Percentiles rank a stretch among this genome's conserved stretches.
Conservation (phyloP, 1,284 basidiomycete species). For the Mycena citricolor region DNA sequence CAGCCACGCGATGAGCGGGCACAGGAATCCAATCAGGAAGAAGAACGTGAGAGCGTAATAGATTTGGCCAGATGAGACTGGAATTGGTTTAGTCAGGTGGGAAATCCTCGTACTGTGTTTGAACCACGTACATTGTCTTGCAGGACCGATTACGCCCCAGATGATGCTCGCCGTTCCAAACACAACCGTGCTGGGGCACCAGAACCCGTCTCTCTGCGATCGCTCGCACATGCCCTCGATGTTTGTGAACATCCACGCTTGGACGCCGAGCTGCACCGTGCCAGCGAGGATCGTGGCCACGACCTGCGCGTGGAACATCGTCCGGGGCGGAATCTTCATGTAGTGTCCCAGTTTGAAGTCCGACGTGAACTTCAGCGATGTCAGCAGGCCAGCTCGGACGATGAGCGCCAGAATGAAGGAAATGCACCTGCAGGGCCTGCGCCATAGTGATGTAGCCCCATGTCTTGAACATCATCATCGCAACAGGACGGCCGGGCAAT, state of each 20-base stretch:
- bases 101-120: background rate
- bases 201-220: slow-evolving; percentile 26
- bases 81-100: background rate
- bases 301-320: slow-evolving; percentile 42
- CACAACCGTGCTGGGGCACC: slow-evolving; percentile 26
- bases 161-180: slow-evolving; percentile 29
- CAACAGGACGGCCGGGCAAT: slow-evolving; percentile 40
- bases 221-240: slow-evolving; percentile 27
- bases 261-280: slow-evolving; percentile 41
- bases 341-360: slow-evolving; percentile 50
- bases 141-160: slow-evolving; percentile 44
- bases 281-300: slow-evolving; percentile 44
- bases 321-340: slow-evolving; percentile 49
- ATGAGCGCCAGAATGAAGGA: background rate
- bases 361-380: slow-evolving; percentile 39
- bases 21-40: slow-evolving; percentile 48
- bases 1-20: slow-evolving; percentile 41
- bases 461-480: slow-evolving; percentile 41
- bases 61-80: slow-evolving; percentile 39
- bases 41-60: slow-evolving; percentile 37
- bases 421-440: slow-evolving; percentile 4
- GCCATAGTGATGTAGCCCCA: slow-evolving; percentile 32
- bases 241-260: slow-evolving; percentile 48
- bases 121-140: slow-evolving; percentile 30
- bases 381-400: background rate